Conservation (phyloP, 805 yeast species). For the Metschnikowia reukaufii region DNA sequence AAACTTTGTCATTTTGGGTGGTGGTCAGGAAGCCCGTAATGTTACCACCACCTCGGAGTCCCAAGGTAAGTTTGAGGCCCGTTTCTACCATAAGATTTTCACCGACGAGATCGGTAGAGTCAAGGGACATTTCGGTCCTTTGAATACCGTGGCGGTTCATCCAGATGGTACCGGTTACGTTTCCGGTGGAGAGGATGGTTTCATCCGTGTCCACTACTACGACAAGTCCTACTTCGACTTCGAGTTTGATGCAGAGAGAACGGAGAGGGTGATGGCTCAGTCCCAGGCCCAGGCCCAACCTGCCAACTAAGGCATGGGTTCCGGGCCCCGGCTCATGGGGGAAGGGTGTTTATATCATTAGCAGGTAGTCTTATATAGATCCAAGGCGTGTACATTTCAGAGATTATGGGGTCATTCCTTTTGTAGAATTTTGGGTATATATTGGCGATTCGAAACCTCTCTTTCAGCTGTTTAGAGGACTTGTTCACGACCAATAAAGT, state of each 20-base stretch:
- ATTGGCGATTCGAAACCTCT: too few species aligned
- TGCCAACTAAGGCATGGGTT: slow-evolving; percentile 7
- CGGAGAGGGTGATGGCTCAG: slow-evolving; percentile 52
- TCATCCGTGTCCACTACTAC: slow-evolving; percentile 88
- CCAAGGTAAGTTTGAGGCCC: slow-evolving; percentile 96
- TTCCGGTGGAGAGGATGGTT: slow-evolving; percentile 99
- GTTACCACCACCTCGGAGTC: slow-evolving; percentile 94
- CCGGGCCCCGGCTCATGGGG: too few species aligned
- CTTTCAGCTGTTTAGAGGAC: too few species aligned
- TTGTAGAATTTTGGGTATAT: too few species aligned
- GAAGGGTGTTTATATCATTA: not conserved
- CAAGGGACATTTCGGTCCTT: slow-evolving; percentile 98
- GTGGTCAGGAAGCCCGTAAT: slow-evolving; percentile 99
- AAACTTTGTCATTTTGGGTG: slow-evolving; percentile 91
- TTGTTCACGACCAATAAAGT: too few species aligned
- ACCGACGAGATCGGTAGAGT: slow-evolving; percentile 96
- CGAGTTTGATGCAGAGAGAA: slow-evolving; percentile 79
- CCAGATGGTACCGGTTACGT: slow-evolving; percentile 92
- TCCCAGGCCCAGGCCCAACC: slow-evolving; percentile 15
- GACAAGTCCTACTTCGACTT: slow-evolving; percentile 93
- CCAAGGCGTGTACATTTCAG: too few species aligned
- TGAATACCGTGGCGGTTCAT: slow-evolving; percentile 89
- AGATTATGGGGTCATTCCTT: too few species aligned
- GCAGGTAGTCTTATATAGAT: not conserved
- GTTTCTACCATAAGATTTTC: slow-evolving; percentile 92